Base-by-base conservation (phyloP, 176 grass and related monocot species). In the Eremochloa ophiuroides region DNA sequence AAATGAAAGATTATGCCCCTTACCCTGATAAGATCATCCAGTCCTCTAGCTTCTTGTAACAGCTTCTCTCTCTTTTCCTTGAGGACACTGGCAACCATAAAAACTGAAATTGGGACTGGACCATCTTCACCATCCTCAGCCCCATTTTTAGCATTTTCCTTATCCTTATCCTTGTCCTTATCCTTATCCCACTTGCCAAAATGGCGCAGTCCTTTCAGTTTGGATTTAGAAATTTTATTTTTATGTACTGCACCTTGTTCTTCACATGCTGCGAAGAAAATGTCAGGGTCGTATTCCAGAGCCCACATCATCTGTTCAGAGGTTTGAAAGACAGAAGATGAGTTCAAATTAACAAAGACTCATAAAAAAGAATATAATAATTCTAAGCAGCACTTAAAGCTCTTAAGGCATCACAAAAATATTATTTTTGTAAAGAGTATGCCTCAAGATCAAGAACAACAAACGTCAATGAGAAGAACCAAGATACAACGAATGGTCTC, bases 271-370 rank as follows among this genome's bases (percentile, higher is more conserved):
- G 87, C 87, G 15, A 89, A 87, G 85, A 89, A 99, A 62, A 91
- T 91, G 50, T 99, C 97, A 8, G 97, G 97, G 43, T 99, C 91
- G 67, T 95, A 99, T 79, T 99, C 97, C 63, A 99, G 83, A 83
- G 97, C 97, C 97, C 97, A 99, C 93, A 95, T 99, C 93, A 99
- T 99, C 97, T 96, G 91, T 82, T 58, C 48, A 85, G 27, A 83
- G 38, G 72, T 80, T 85, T 67, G 33, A 59, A 23, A 87, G 22
- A 84, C 34, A 66, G 66, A 56, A 69, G 4, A 78, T 62, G 48
- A 87, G 77, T 68, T 38, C 20, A 33, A 75, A 67, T n/a, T 69
- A 69, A 30, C 29, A 29, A 74, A 35, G 62, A 9, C 58, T 10
- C 16, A 15, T 63, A 70, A 34, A 25, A 27, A 69, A 68, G 53